phyloP scores from a whole-genome alignment of 129 eudicot genomes.

The Ambrosia trifida region DNA sequence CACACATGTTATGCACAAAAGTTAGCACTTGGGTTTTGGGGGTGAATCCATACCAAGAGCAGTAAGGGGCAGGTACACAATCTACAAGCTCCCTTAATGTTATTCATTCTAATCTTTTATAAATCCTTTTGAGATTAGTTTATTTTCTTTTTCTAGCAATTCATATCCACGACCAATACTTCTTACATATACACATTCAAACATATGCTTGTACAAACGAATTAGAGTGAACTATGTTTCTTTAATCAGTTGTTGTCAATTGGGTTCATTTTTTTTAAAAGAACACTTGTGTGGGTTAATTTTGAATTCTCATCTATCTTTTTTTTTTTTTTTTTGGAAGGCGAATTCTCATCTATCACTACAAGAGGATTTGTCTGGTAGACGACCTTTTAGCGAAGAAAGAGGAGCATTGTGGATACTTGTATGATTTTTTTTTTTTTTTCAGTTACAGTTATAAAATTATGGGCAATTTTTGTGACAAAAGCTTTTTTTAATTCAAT shows the following conservation, averaged over 20 bases:
- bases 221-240: neutral
- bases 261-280: neutral
- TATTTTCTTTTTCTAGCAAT: neutral
- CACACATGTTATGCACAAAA: neutral
- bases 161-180: neutral
- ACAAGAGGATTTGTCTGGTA: too few relatives aligned
- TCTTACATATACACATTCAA: neutral
- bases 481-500: neutral
- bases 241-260: neutral
- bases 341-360: too few relatives aligned
- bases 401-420: neutral
- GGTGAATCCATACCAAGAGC: constrained; percentile 2
- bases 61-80: constrained; percentile 2
- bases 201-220: neutral
- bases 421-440: neutral
- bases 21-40: neutral
- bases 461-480: neutral
- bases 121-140: neutral
- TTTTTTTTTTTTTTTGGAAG: too few relatives aligned
- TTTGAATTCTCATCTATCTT: neutral
- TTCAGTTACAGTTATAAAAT: neutral
- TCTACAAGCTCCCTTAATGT: neutral
- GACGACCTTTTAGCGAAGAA: too few relatives aligned
- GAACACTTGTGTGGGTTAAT: neutral
- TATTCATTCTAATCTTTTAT: neutral